These are phyloP conservation scores for Epicoccum nigrum DNA, from an alignment of 2,329 filamentous ascomycete genomes.

Conservation along the genomic window DNA sequence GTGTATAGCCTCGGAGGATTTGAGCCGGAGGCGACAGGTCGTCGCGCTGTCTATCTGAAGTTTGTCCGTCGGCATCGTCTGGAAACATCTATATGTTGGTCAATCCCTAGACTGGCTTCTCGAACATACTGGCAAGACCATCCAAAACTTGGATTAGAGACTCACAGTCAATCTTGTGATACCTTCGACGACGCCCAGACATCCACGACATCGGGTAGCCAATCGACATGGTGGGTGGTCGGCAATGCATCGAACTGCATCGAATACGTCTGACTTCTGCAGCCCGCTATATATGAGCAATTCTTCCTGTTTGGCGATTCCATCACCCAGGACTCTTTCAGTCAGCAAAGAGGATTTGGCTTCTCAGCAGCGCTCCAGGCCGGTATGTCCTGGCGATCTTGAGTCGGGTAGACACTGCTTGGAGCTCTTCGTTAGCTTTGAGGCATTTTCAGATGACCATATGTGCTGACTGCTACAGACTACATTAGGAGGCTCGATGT, in stretches of 20 bases:
- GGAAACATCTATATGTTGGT: not conserved
- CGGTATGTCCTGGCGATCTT: slow-evolving; percentile 55
- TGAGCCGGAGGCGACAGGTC: slow-evolving; percentile 3
- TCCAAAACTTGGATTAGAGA: not conserved
- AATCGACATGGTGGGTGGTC: slow-evolving; percentile 17
- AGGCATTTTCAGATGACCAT: slow-evolving; percentile 7
- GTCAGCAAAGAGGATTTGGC: slow-evolving; percentile 70
- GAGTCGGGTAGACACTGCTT: not conserved
- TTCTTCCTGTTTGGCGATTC: slow-evolving; percentile 87
- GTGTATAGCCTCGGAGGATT: slow-evolving; percentile 10
- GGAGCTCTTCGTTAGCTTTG: not conserved
- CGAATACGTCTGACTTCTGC: not conserved
- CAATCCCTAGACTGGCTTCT: not conserved
- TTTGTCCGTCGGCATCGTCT: slow-evolving; percentile 3
- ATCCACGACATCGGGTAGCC: not conserved
- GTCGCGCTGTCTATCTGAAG: slow-evolving; percentile 2
- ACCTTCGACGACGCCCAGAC: slow-evolving; percentile 20
- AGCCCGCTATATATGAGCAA: slow-evolving; percentile 49
- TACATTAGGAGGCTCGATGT: slow-evolving; percentile 82
- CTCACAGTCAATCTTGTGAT: slow-evolving; percentile 10
- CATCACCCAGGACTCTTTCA: slow-evolving; percentile 73
- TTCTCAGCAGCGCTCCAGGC: slow-evolving; percentile 75
- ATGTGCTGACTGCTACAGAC: slow-evolving; percentile 55
- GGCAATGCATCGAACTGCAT: not conserved
- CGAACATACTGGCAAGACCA: not conserved